Evolutionary conservation across 2,329 filamentous ascomycete species (phyloP).

Genomic region (Colletotrichum godetiae): DNA sequence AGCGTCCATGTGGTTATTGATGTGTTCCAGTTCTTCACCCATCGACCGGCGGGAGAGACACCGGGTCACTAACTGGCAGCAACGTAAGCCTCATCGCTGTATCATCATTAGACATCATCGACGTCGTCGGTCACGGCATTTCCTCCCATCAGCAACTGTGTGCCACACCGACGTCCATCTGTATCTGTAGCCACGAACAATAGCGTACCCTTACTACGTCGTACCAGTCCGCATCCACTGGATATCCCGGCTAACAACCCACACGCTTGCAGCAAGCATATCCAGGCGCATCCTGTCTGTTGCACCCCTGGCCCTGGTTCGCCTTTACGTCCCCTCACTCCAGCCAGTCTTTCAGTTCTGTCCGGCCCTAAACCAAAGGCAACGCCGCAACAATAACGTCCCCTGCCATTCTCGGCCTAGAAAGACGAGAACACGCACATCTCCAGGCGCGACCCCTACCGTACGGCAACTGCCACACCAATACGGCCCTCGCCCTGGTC

Average conservation of each 20-base stretch:
- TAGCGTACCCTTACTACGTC: neutral
- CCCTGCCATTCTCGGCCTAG: conserved; percentile 3
- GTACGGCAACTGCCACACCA: neutral
- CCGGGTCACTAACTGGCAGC: conserved; percentile 22
- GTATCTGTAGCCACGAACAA: neutral
- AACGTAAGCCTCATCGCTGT: conserved; percentile 12
- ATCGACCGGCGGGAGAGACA: conserved; percentile 27
- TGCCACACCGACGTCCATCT: neutral
- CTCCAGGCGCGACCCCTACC: neutral
- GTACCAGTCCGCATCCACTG: neutral
- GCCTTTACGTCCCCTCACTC: neutral
- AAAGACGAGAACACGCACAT: neutral
- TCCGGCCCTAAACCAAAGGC: conserved; percentile 5
- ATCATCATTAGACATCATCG: neutral
- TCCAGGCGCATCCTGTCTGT: neutral
- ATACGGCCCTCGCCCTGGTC: neutral
- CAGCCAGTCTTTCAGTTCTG: neutral
- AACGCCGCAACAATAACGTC: neutral
- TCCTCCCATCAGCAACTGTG: neutral
- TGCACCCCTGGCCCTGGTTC: neutral
- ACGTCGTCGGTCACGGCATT: neutral
- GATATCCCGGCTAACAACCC: neutral
- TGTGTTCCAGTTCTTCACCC: conserved; percentile 1
- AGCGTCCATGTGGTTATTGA: neutral
- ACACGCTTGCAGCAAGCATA: neutral